These are phyloP conservation scores for Ballota nigra DNA, from an alignment of 257 asterid genomes.

Conservation along the genomic window DNA sequence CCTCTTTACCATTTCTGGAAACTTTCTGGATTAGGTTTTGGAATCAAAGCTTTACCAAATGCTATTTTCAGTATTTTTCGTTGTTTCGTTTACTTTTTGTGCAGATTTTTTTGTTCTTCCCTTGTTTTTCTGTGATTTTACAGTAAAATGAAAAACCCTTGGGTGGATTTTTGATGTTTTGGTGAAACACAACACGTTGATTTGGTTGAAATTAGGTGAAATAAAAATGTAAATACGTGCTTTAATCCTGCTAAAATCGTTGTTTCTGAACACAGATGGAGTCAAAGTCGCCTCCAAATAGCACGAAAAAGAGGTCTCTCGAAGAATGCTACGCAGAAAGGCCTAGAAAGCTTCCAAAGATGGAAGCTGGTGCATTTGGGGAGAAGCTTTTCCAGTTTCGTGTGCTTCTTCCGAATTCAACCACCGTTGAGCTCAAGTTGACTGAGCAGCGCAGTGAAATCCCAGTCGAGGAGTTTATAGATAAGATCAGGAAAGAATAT, in stretches of 20 bases:
- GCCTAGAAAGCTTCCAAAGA: conserved; percentile 25
- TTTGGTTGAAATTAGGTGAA: too few species aligned
- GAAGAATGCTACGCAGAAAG: conserved; percentile 25
- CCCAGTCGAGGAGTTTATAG: conserved; percentile 36
- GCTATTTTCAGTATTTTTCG: not conserved
- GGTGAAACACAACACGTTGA: too few species aligned
- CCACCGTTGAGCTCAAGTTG: conserved; percentile 40
- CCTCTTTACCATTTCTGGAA: not conserved
- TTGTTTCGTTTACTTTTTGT: not conserved
- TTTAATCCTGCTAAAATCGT: not conserved
- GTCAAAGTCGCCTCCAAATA: conserved; percentile 26
- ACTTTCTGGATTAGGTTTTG: not conserved
- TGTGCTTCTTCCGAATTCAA: conserved; percentile 58
- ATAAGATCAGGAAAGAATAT: conserved; percentile 27
- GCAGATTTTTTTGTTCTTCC: not conserved
- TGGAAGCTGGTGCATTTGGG: conserved; percentile 9
- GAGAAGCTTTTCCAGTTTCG: conserved; percentile 33
- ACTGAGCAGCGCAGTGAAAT: conserved; percentile 18
- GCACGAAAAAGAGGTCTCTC: conserved; percentile 37
- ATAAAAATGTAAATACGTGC: too few species aligned
- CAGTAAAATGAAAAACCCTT: not conserved
- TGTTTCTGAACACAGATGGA: conserved; percentile 32
- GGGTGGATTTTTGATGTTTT: not conserved
- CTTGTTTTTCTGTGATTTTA: not conserved
- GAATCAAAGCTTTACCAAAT: not conserved